Evolutionary conservation across 2,329 filamentous ascomycete species (phyloP).

Genomic region (Pestalotiopsis sp.): DNA sequence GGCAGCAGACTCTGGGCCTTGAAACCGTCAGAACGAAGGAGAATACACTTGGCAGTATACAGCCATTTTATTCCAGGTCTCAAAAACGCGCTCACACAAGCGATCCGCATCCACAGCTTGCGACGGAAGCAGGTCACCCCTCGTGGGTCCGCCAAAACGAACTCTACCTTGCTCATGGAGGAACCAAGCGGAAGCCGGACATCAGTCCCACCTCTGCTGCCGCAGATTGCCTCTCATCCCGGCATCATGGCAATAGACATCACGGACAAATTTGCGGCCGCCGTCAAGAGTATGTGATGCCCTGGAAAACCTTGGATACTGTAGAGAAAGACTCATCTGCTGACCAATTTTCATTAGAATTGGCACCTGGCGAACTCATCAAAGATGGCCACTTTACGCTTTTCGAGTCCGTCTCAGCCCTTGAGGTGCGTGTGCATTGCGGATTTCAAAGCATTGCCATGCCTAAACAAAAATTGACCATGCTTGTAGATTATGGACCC

Average conservation of each 20-base stretch:
- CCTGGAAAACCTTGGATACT: background rate
- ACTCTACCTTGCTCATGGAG: constrained; percentile 23
- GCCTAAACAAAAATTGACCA: background rate
- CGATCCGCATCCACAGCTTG: background rate
- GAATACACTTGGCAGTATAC: too few species aligned
- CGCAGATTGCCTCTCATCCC: constrained; percentile 42
- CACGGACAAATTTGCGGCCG: constrained; percentile 56
- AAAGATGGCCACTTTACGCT: constrained; percentile 95
- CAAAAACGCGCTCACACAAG: background rate
- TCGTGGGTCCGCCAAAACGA: constrained; percentile 7
- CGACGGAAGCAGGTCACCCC: background rate
- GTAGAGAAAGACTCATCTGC: constrained; percentile 11
- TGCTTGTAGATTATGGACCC: constrained; percentile 86
- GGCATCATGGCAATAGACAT: constrained; percentile 62
- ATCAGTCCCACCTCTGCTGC: constrained; percentile 32
- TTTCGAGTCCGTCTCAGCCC: constrained; percentile 88
- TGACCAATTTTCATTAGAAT: constrained; percentile 51
- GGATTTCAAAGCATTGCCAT: background rate
- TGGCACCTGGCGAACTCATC: constrained; percentile 79
- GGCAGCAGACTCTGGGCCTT: too few species aligned
- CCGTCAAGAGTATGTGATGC: constrained; percentile 50
- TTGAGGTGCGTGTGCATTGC: constrained; percentile 56
- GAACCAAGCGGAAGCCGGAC: constrained; percentile 27
- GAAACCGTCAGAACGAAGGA: background rate
- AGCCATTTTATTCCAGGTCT: background rate